Evolutionary conservation across 306 rosid genomes (phyloP), one percentile per base, ranked within the genome.

Genomic region (Datisca glomerata): DNA sequence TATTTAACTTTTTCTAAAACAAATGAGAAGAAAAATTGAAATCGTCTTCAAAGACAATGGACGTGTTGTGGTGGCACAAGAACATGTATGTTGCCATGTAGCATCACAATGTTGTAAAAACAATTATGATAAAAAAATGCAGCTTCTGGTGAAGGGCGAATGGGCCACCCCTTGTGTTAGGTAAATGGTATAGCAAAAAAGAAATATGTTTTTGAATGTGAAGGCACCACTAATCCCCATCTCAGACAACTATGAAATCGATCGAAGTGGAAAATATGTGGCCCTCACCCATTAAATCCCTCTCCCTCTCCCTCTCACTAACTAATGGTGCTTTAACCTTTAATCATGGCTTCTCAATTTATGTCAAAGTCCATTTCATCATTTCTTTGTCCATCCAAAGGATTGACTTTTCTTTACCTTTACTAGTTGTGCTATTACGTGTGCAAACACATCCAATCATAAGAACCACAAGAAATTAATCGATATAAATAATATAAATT

Each of bases 271-370:
- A 44, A 24, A n/a, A n/a, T 18, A 12, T 8, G 40, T 56, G 55
- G 50, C 36, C 49, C 45, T 52, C 49, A 38, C n/a, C n/a, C n/a
- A n/a, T n/a, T n/a, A n/a, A 24, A 44, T 1, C 49, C 16, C 21
- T 24, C 33, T 3, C 23, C 33, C 1, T 19, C 15, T 43, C 37
- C 36, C 19, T 40, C 11, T 41, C 16, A 25, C 63, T 32, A 47
- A 37, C 63, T 55, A 56, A 39, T 46, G 38, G 38, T 36, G 32
- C 41, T 48, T 41, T 15, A n/a, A n/a, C 11, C 31, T 29, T 28
- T 32, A 48, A 59, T 59, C 20, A 59, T 59, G 8, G 39, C 45
- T 41, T 59, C 57, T 25, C 28, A 18, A 12, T 14, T 27, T 36
- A 42, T 43, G 43, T 23, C 38, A 57, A 33, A 25, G 16, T 44